phyloP scores from a whole-genome alignment of 2,329 filamentous ascomycete genomes.

The Blastomyces emzantsi region DNA sequence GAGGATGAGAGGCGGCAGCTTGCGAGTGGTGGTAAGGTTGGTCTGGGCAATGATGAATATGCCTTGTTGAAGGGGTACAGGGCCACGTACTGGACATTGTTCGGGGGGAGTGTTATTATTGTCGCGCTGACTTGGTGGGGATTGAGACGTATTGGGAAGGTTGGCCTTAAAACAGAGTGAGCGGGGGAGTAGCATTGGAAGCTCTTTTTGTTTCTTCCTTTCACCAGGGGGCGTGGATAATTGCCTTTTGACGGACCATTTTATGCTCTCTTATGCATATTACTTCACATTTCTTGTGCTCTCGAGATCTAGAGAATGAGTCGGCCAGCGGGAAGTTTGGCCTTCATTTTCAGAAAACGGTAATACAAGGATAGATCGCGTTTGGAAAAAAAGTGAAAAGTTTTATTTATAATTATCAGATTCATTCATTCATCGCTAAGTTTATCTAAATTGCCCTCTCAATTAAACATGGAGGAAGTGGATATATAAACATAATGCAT shows the following conservation, averaged over 20 bases:
- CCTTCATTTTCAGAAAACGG: background rate
- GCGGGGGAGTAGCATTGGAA: background rate
- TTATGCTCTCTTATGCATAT: background rate
- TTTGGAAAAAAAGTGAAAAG: background rate
- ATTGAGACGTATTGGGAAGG: constrained; percentile 39
- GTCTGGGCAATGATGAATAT: background rate
- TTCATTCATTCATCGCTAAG: background rate
- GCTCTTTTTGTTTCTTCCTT: background rate
- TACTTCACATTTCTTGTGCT: background rate
- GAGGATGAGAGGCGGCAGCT: background rate
- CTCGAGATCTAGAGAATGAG: background rate
- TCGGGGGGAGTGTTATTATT: constrained; percentile 38
- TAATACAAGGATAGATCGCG: background rate
- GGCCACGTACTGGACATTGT: constrained; percentile 47
- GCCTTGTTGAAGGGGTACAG: constrained; percentile 45
- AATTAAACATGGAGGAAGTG: constrained; percentile 1
- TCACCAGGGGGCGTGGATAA: background rate
- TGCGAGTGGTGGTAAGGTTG: constrained; percentile 21
- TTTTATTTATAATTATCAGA: background rate
- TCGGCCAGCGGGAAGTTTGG: background rate
- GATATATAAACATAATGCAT: background rate
- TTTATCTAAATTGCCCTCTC: background rate
- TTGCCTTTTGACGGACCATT: background rate
- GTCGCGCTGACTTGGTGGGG: constrained; percentile 36
- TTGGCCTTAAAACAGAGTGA: constrained; percentile 39